Conservation (phyloP, 1,284 basidiomycete species). For the Melampsora larici-populina region DNA sequence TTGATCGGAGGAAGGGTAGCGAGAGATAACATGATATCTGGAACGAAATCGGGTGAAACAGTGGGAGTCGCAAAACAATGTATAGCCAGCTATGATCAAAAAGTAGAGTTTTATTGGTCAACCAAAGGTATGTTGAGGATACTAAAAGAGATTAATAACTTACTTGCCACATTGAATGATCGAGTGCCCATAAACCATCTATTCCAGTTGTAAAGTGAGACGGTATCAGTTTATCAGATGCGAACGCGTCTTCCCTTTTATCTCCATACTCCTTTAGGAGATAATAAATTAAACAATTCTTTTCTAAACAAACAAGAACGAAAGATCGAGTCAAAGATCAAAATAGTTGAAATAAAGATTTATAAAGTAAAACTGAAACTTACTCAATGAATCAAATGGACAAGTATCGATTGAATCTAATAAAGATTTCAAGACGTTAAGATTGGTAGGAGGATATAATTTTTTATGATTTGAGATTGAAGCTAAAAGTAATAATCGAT, state of each 20-base stretch:
- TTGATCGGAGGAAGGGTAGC: constrained; percentile 24
- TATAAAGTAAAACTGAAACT: not conserved
- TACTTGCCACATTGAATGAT: constrained; percentile 40
- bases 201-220: constrained; percentile 22
- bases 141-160: not conserved
- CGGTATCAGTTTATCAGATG: constrained; percentile 31
- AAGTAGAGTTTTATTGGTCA: not conserved
- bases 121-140: too few species aligned
- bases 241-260: constrained; percentile 24
- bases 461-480: constrained; percentile 22
- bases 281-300: constrained; percentile 40
- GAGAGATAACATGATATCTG: constrained; percentile 33
- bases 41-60: constrained; percentile 30
- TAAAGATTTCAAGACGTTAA: constrained; percentile 12
- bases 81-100: constrained; percentile 16
- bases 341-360: not conserved
- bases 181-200: constrained; percentile 41
- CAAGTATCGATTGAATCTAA: constrained; percentile 33
- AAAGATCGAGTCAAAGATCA: not conserved
- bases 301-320: constrained; percentile 15
- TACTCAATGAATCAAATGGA: constrained; percentile 30
- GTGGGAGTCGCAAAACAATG: constrained; percentile 16
- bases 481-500: constrained; percentile 29
- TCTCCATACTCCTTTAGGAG: constrained; percentile 37
- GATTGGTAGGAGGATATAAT: constrained; percentile 27